Conservation (phyloP, 2,329 filamentous ascomycete species). For the Domatiomyces globalis region DNA sequence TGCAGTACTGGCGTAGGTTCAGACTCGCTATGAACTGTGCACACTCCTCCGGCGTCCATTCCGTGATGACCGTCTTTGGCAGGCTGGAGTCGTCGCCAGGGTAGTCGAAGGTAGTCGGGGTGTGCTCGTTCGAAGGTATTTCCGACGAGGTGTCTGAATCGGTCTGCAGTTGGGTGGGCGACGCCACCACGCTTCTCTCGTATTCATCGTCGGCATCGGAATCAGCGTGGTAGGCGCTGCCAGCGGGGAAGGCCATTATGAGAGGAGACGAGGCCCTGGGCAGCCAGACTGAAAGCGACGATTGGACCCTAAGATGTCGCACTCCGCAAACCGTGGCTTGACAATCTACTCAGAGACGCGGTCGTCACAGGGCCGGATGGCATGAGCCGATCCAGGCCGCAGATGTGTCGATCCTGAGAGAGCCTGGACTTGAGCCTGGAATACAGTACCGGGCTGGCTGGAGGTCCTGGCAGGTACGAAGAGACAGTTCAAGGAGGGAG, state of each 20-base stretch:
- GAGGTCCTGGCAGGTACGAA: neutral
- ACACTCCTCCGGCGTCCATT: slow-evolving; percentile 67
- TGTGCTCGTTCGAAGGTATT: slow-evolving; percentile 46
- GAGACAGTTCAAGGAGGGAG: neutral
- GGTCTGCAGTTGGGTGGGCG: slow-evolving; percentile 38
- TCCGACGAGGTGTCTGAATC: slow-evolving; percentile 47
- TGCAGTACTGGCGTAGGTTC: slow-evolving; percentile 68
- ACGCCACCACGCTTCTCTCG: slow-evolving; percentile 45
- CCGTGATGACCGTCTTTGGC: slow-evolving; percentile 42
- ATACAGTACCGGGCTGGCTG: neutral
- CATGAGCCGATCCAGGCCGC: too few species aligned
- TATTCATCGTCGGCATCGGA: slow-evolving; percentile 54
- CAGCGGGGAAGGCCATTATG: slow-evolving; percentile 30
- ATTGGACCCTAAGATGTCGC: neutral
- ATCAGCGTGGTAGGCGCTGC: slow-evolving; percentile 42
- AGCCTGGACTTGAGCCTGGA: neutral
- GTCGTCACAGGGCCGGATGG: neutral
- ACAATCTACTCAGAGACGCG: neutral
- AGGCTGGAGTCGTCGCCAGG: slow-evolving; percentile 37
- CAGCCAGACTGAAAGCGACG: neutral
- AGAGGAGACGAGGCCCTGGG: neutral
- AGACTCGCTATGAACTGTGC: slow-evolving; percentile 74
- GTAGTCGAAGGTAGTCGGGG: slow-evolving; percentile 46
- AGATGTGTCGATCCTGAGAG: neutral
- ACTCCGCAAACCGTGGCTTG: neutral